Percentiles rank a stretch among this genome's conserved stretches.
These are phyloP conservation scores for Phytophthora megakarya DNA, from an alignment of 352 stramenopile species.

Conservation along the genomic window DNA sequence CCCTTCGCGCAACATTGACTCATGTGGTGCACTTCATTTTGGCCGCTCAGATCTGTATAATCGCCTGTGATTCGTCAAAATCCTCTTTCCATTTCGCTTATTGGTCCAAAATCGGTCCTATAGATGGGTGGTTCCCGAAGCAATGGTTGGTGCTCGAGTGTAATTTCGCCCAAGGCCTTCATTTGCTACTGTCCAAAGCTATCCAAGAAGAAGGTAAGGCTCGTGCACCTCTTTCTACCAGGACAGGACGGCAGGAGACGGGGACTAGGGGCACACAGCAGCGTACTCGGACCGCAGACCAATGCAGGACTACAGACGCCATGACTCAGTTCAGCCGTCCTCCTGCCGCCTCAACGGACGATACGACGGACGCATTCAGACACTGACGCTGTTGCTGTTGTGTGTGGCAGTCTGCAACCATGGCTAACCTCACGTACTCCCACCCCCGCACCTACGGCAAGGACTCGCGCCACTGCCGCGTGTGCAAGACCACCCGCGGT, in stretches of 20 bases:
- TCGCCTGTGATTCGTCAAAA: constrained; percentile 24
- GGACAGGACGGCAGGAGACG: constrained; percentile 2
- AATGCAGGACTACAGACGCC: neutral
- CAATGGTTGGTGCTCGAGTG: constrained; percentile 62
- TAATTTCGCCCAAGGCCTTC: constrained; percentile 50
- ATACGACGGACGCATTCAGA: neutral
- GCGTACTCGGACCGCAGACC: constrained; percentile 1
- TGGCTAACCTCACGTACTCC: constrained; percentile 90
- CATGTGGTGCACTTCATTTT: neutral
- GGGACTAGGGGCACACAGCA: constrained; percentile 1
- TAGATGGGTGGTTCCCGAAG: constrained; percentile 40
- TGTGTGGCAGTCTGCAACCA: constrained; percentile 64
- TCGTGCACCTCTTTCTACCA: constrained; percentile 5
- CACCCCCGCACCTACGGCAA: constrained; percentile 90
- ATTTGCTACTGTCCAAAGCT: constrained; percentile 91
- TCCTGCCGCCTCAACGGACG: constrained; percentile 2
- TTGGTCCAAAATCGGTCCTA: constrained; percentile 40
- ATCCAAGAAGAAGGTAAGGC: constrained; percentile 83
- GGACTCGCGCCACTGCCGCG: constrained; percentile 90
- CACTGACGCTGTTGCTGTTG: constrained; percentile 28
- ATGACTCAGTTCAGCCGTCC: neutral
- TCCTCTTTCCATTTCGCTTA: neutral
- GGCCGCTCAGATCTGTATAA: too few relatives aligned
- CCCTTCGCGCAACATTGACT: too few relatives aligned
- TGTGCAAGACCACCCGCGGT: constrained; percentile 91